Conservation (phyloP, 106 monocot genomes). For the Platanthera guangdongensis region DNA sequence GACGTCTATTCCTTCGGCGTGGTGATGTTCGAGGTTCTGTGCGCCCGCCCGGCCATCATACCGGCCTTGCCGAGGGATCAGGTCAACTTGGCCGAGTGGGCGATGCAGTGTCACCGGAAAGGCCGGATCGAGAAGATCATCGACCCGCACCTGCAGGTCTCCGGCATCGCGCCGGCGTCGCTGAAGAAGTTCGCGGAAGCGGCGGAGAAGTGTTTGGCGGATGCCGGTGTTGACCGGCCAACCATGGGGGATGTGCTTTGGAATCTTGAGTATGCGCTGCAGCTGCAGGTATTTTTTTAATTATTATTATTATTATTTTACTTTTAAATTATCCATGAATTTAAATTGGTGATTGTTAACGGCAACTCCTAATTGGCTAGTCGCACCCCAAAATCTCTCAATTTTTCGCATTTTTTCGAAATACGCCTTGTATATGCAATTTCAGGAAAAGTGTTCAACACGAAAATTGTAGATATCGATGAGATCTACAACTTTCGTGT, state of each 20-base stretch:
- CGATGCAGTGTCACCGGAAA: conserved; percentile 44
- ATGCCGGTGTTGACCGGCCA: conserved; percentile 49
- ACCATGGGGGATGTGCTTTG: conserved; percentile 71
- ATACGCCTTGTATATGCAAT: too few species aligned
- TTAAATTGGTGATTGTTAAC: too few species aligned
- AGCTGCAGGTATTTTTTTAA: conserved; percentile 26
- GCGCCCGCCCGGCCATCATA: conserved; percentile 46
- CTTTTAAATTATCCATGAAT: too few species aligned
- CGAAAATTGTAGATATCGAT: too few species aligned
- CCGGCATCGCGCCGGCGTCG: conserved; percentile 25
- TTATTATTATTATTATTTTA: too few species aligned
- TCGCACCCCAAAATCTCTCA: too few species aligned
- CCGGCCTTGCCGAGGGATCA: conserved; percentile 48
- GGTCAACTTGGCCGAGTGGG: conserved; percentile 63
- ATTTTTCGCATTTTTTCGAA: too few species aligned
- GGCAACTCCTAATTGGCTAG: too few species aligned
- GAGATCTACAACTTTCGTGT: too few species aligned
- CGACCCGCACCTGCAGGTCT: conserved; percentile 32
- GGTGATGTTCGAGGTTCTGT: conserved; percentile 61
- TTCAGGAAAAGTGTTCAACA: too few species aligned
- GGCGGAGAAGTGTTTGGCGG: conserved; percentile 69
- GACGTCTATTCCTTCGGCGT: conserved; percentile 72
- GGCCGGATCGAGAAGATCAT: conserved; percentile 46
- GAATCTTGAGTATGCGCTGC: conserved; percentile 66
- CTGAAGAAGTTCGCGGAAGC: conserved; percentile 63